Evolutionary conservation across 2,329 filamentous ascomycete genomes (phyloP).

Genomic region (Xylaria sp.): DNA sequence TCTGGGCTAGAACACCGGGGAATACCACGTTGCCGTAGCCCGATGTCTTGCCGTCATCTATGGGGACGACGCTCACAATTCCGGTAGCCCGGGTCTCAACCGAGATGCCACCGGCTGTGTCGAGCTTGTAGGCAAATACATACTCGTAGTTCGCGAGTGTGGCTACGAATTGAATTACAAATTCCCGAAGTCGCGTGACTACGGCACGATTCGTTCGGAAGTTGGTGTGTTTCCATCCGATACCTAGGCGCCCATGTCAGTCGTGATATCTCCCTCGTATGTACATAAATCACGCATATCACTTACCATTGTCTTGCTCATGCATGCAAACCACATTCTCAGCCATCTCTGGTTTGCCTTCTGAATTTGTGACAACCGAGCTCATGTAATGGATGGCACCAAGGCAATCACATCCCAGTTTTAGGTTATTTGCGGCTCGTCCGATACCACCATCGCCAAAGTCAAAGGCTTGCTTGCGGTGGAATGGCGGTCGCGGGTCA

Average conservation of each 20-base stretch:
- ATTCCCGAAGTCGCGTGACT: constrained; percentile 69
- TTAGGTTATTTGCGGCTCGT: constrained; percentile 72
- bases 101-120: constrained; percentile 70
- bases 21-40: constrained; percentile 72
- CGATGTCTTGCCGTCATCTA: constrained; percentile 63
- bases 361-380: constrained; percentile 61
- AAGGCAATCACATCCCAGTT: constrained; percentile 75
- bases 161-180: constrained; percentile 75
- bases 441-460: constrained; percentile 75
- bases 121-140: constrained; percentile 72
- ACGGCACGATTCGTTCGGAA: constrained; percentile 71
- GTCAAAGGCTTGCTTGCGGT: constrained; percentile 75
- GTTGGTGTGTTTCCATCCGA: constrained; percentile 78
- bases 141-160: constrained; percentile 79
- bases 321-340: constrained; percentile 75
- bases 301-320: constrained; percentile 70
- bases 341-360: constrained; percentile 64
- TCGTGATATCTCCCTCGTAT: neutral
- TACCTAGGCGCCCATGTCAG: constrained; percentile 52
- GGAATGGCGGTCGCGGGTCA: constrained; percentile 70
- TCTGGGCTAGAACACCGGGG: constrained; percentile 70
- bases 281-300: neutral
- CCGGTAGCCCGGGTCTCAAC: constrained; percentile 74
- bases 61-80: constrained; percentile 73
- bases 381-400: constrained; percentile 71